Evolutionary conservation across 2,329 filamentous ascomycete species (phyloP).

Genomic region (Diaporthe caulivora): DNA sequence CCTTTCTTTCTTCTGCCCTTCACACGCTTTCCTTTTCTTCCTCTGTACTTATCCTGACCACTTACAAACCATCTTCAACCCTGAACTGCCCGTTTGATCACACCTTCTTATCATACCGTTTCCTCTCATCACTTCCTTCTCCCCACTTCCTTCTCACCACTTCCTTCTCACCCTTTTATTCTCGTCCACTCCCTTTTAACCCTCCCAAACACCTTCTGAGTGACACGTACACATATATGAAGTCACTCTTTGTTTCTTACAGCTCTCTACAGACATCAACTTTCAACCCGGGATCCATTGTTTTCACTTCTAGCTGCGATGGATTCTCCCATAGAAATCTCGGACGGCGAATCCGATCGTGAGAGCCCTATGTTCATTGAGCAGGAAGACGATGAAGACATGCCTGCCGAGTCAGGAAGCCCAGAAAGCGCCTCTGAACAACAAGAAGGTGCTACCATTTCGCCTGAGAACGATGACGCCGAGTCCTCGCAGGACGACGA

Average conservation of each 20-base stretch:
- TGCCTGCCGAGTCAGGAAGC: not conserved
- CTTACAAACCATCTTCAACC: not conserved
- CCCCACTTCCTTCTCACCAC: not conserved
- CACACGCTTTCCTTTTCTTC: not conserved
- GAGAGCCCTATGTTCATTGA: not conserved
- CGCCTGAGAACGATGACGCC: not conserved
- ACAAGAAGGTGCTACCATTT: not conserved
- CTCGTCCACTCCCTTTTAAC: no score
- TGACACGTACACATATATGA: not conserved
- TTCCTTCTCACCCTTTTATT: not conserved
- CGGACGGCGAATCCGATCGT: not conserved
- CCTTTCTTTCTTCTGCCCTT: not conserved
- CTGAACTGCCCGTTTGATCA: no score
- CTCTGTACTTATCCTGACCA: no score
- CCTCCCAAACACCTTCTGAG: no score
- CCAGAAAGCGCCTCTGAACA: not conserved
- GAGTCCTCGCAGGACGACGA: not conserved
- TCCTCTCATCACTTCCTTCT: not conserved
- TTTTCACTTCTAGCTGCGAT: not conserved
- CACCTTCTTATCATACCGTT: not conserved
- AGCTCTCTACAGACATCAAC: not conserved
- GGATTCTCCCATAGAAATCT: not conserved
- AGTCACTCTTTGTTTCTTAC: not conserved
- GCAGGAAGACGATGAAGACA: not conserved
- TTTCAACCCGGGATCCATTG: no score